A percentile compares a stretch with the other conserved stretches of the same genome.
Evolutionary conservation across 1,284 basidiomycete species (phyloP).

Genomic region (Puccinia coronata): DNA sequence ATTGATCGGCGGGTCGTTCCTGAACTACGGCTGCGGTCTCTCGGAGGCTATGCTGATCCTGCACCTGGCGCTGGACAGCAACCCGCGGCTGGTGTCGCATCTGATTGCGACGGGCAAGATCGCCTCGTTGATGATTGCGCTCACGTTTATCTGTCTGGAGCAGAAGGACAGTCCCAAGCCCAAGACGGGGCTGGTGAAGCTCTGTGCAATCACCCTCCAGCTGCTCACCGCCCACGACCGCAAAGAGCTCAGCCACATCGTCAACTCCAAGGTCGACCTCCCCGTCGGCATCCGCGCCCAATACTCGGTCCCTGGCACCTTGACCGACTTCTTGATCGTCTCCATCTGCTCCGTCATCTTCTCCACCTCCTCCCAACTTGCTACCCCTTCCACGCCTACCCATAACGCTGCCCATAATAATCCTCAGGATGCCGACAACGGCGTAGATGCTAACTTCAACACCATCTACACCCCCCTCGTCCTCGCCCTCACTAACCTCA

Average conservation of each 20-base stretch:
- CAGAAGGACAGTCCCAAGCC: constrained; percentile 42
- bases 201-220: constrained; percentile 42
- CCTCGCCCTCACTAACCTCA: constrained; percentile 32
- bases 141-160: constrained; percentile 47
- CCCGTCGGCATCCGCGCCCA: constrained; percentile 46
- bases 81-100: constrained; percentile 28
- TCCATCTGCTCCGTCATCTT: constrained; percentile 50
- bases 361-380: constrained; percentile 1
- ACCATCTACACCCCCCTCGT: constrained; percentile 22
- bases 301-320: constrained; percentile 40
- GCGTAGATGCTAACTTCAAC: background rate
- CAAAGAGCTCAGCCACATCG: constrained; percentile 21
- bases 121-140: constrained; percentile 20
- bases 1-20: background rate
- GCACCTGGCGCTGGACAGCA: constrained; percentile 27
- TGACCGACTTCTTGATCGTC: constrained; percentile 46
- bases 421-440: background rate
- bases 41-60: constrained; percentile 36
- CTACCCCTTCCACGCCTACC: background rate
- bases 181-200: constrained; percentile 30
- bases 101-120: constrained; percentile 14
- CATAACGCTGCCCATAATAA: background rate
- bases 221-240: constrained; percentile 32
- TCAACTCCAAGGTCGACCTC: constrained; percentile 42
- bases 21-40: constrained; percentile 27